These are phyloP conservation scores for Lizonia empirigonia DNA, from an alignment of 2,329 filamentous ascomycete species.

Conservation along the genomic window DNA sequence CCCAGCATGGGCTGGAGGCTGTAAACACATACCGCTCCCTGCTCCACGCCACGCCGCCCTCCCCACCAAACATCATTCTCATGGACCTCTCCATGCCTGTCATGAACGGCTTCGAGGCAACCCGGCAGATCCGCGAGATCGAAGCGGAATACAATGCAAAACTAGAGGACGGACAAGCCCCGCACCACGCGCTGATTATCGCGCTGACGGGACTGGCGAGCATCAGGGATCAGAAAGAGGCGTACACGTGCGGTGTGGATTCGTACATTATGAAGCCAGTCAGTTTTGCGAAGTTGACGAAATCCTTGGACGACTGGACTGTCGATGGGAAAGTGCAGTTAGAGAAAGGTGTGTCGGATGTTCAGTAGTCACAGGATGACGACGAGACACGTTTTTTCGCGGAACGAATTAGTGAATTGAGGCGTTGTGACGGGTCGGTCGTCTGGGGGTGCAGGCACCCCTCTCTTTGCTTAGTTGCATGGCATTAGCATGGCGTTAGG, in stretches of 20 bases:
- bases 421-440: not conserved
- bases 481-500: too few species aligned
- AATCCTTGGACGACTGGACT: not conserved
- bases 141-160: slow-evolving; percentile 15
- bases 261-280: slow-evolving; percentile 35
- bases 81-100: slow-evolving; percentile 40
- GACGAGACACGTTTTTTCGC: not conserved
- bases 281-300: slow-evolving; percentile 24
- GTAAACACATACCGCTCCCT: slow-evolving; percentile 26
- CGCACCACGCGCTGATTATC: slow-evolving; percentile 6
- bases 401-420: not conserved
- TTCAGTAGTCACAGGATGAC: not conserved
- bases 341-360: not conserved
- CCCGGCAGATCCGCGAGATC: slow-evolving; percentile 32
- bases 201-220: slow-evolving; percentile 33
- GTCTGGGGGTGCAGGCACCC: too few species aligned
- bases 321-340: not conserved
- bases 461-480: too few species aligned
- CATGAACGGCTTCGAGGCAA: slow-evolving; percentile 38
- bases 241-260: slow-evolving; percentile 26
- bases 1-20: slow-evolving; percentile 35
- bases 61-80: slow-evolving; percentile 17
- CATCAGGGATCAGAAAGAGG: slow-evolving; percentile 23
- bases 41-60: slow-evolving; percentile 2
- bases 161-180: not conserved